phyloP scores from a whole-genome alignment of 2,329 filamentous ascomycete genomes.

The Penicillium sp. region DNA sequence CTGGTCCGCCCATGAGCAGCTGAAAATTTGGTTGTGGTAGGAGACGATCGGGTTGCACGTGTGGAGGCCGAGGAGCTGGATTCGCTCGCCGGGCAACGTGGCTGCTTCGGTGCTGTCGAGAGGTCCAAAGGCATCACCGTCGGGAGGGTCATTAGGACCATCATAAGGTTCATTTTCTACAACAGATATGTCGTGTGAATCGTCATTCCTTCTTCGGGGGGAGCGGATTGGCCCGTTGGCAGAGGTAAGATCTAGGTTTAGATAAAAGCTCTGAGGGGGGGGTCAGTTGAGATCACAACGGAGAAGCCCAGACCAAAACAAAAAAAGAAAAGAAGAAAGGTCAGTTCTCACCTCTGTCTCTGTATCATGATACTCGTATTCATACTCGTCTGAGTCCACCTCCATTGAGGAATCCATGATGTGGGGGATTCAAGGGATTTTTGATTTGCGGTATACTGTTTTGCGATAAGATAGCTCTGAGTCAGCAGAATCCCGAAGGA shows the following conservation, averaged over 20 bases:
- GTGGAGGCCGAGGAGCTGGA: slow-evolving; percentile 84
- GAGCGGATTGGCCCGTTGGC: slow-evolving; percentile 40
- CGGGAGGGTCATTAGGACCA: slow-evolving; percentile 9
- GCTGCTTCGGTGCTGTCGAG: slow-evolving; percentile 39
- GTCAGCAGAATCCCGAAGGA: background rate
- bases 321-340: background rate
- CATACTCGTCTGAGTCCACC: slow-evolving; percentile 54
- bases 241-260: slow-evolving; percentile 59
- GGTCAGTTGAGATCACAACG: background rate
- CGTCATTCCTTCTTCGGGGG: slow-evolving; percentile 29
- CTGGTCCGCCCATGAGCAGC: slow-evolving; percentile 76
- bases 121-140: slow-evolving; percentile 35
- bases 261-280: slow-evolving; percentile 53
- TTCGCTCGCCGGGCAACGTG: slow-evolving; percentile 36
- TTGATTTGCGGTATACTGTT: background rate
- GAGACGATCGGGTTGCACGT: slow-evolving; percentile 73
- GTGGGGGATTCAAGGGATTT: background rate
- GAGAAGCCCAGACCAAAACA: background rate
- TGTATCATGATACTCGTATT: slow-evolving; percentile 59
- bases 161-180: background rate
- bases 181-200: background rate
- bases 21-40: slow-evolving; percentile 75
- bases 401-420: slow-evolving; percentile 22
- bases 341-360: slow-evolving; percentile 50
- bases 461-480: slow-evolving; percentile 16